phyloP scores from a whole-genome alignment of 192 early-diverging fungal species.

The Gonapodya sp. region DNA sequence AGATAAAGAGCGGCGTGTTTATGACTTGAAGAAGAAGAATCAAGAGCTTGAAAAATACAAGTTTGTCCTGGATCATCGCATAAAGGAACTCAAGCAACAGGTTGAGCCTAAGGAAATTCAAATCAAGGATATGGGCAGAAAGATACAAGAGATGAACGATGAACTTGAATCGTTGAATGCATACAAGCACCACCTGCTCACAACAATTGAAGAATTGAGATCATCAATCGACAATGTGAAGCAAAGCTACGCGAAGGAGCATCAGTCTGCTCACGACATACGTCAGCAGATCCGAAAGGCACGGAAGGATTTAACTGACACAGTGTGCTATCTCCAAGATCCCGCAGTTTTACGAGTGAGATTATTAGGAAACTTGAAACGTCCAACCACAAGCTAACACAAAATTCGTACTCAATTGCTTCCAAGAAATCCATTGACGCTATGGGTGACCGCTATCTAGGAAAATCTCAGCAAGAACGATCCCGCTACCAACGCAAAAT shows the following conservation, averaged over 20 bases:
- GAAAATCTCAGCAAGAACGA: background rate
- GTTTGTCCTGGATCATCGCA: slow-evolving; percentile 45
- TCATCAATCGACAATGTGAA: slow-evolving; percentile 20
- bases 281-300: slow-evolving; percentile 22
- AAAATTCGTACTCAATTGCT: background rate
- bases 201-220: slow-evolving; percentile 21
- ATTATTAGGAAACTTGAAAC: no score
- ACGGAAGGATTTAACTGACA: slow-evolving; percentile 27
- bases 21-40: slow-evolving; percentile 49
- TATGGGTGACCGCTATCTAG: background rate
- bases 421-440: background rate
- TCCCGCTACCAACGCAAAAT: background rate
- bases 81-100: slow-evolving; percentile 48
- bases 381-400: no score
- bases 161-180: slow-evolving; percentile 28
- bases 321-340: slow-evolving; percentile 36
- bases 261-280: slow-evolving; percentile 23
- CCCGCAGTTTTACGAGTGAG: slow-evolving; percentile 20
- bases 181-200: slow-evolving; percentile 19
- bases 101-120: slow-evolving; percentile 45
- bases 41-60: slow-evolving; percentile 57
- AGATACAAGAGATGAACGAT: slow-evolving; percentile 38
- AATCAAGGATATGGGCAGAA: slow-evolving; percentile 36
- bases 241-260: slow-evolving; percentile 17
- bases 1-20: slow-evolving; percentile 44